These are phyloP conservation scores for Picochlorum sp. DNA, from an alignment of 139 green algal species.

Conservation along the genomic window DNA sequence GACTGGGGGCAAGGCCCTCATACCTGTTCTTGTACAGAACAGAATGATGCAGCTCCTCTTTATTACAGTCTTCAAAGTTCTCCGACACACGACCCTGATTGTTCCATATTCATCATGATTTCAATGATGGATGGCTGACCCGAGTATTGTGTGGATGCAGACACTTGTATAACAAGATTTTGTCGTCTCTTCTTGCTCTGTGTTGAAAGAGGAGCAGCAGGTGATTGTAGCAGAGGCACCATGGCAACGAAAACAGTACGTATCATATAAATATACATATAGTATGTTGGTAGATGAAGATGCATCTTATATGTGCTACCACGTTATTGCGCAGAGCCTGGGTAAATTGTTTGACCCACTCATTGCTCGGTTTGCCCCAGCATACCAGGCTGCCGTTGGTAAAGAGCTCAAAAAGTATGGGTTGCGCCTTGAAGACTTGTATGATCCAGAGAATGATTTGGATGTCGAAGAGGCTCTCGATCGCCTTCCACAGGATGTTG, in stretches of 20 bases:
- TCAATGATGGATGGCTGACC: neutral
- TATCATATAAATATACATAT: too few relatives aligned
- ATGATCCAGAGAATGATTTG: conserved; percentile 79
- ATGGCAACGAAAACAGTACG: too few relatives aligned
- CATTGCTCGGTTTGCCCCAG: conserved; percentile 31
- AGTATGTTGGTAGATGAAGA: too few relatives aligned
- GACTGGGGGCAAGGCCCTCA: too few relatives aligned
- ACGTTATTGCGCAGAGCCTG: neutral
- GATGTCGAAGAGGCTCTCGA: conserved; percentile 89
- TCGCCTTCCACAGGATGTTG: conserved; percentile 76
- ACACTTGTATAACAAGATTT: too few relatives aligned
- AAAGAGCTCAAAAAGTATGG: conserved; percentile 76
- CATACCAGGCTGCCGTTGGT: conserved; percentile 65
- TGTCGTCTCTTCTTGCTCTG: too few relatives aligned
- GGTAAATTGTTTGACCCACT: conserved; percentile 50
- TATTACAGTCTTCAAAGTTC: conserved; percentile 3
- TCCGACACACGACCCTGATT: neutral
- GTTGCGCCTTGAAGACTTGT: conserved; percentile 94
- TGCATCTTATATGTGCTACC: too few relatives aligned
- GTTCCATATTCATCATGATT: neutral
- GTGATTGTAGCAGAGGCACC: too few relatives aligned
- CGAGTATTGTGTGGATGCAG: neutral
- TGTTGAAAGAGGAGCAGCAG: too few relatives aligned
- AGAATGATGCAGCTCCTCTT: neutral
- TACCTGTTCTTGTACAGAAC: too few relatives aligned